Evolutionary conservation across 116 monocot genomes (phyloP).

Genomic region (Posidonia oceanica): DNA sequence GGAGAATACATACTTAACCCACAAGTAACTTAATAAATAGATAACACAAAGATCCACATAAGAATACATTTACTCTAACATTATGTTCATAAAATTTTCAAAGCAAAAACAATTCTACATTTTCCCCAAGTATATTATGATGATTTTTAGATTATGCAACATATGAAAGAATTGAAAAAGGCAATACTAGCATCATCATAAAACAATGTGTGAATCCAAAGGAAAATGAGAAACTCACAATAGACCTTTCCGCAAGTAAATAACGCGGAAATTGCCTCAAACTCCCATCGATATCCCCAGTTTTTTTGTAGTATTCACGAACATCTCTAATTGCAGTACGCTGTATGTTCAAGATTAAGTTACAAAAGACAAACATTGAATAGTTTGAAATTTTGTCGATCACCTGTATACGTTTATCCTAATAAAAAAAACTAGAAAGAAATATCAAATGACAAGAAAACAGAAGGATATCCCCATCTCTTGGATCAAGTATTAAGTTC

Average conservation of each 20-base stretch:
- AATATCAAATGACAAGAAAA: conserved; percentile 6
- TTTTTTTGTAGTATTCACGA: conserved; percentile 59
- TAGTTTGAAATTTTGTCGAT: not conserved
- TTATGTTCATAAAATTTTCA: too few species aligned
- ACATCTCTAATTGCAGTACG: conserved; percentile 34
- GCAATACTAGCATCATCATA: too few species aligned
- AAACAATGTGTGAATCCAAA: too few species aligned
- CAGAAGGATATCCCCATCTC: conserved; percentile 92
- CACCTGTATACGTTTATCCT: too few species aligned
- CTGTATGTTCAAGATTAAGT: conserved; percentile 57
- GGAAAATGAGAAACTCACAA: conserved; percentile 50
- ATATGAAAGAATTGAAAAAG: too few species aligned
- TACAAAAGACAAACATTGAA: conserved; percentile 13
- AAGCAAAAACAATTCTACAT: too few species aligned
- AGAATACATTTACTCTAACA: too few species aligned
- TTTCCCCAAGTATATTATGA: too few species aligned
- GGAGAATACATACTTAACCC: too few species aligned
- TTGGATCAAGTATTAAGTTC: conserved; percentile 87
- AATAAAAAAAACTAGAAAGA: not conserved
- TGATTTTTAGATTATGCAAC: too few species aligned
- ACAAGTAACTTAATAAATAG: too few species aligned
- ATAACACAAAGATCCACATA: too few species aligned
- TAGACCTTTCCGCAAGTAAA: conserved; percentile 86
- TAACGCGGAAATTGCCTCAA: conserved; percentile 63
- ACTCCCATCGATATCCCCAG: conserved; percentile 59